phyloP scores from a whole-genome alignment of 352 stramenopile genomes.

The Phytophthora colocasiae region DNA sequence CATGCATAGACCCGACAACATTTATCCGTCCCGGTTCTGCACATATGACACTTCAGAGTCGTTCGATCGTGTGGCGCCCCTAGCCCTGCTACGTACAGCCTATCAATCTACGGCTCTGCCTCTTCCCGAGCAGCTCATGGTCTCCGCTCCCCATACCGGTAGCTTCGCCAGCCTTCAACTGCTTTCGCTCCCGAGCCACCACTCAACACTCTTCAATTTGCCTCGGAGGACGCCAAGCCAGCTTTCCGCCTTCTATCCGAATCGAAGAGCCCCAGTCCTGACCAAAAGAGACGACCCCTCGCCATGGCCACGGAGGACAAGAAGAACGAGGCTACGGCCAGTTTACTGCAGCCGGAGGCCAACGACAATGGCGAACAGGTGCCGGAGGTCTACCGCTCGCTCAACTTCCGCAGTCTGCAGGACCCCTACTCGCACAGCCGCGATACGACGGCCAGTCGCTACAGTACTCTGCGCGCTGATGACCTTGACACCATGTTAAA shows the following conservation, averaged over 20 bases:
- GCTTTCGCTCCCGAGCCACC: background rate
- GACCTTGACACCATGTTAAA: slow-evolving; percentile 72
- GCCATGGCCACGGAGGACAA: slow-evolving; percentile 27
- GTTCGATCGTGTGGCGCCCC: background rate
- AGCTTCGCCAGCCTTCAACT: background rate
- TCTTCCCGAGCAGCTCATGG: background rate
- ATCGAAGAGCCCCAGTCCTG: slow-evolving; percentile 28
- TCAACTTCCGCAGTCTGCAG: slow-evolving; percentile 76
- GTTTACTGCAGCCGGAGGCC: slow-evolving; percentile 45
- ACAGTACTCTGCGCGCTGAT: slow-evolving; percentile 60
- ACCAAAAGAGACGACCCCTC: slow-evolving; percentile 3
- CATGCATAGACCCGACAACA: background rate
- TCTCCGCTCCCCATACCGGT: background rate
- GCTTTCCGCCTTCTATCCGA: slow-evolving; percentile 16
- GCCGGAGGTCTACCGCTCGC: slow-evolving; percentile 67
- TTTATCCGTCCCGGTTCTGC: background rate
- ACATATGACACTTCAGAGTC: background rate
- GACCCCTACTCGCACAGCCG: slow-evolving; percentile 67
- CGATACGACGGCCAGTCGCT: slow-evolving; percentile 39
- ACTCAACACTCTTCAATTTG: slow-evolving; percentile 40
- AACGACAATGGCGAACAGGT: slow-evolving; percentile 41
- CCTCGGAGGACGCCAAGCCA: slow-evolving; percentile 23
- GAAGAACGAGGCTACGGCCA: slow-evolving; percentile 25
- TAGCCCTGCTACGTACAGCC: background rate
- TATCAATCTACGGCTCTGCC: background rate